A percentile compares a stretch with the other conserved stretches of the same genome.
These are phyloP conservation scores for Xylaria sp. DNA, from an alignment of 2,329 filamentous ascomycete genomes.

Conservation along the genomic window DNA sequence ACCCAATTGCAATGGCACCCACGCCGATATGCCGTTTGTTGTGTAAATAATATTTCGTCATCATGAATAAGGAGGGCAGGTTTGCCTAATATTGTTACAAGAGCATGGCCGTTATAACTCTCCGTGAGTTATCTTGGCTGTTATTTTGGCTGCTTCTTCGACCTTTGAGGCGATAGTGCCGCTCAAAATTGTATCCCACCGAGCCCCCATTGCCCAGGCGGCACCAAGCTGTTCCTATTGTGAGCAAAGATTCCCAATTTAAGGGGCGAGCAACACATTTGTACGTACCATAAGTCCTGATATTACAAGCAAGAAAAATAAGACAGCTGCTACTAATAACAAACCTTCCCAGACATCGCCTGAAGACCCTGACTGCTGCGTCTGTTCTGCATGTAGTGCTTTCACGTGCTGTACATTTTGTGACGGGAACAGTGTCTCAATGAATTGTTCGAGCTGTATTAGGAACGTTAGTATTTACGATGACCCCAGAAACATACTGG, in stretches of 20 bases:
- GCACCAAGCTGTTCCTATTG: constrained; percentile 69
- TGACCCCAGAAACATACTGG: not conserved
- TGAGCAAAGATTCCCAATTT: constrained; percentile 32
- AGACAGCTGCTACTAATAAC: constrained; percentile 73
- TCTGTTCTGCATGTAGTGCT: constrained; percentile 55
- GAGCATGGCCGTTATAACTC: constrained; percentile 44
- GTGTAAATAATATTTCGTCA: constrained; percentile 37
- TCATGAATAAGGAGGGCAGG: constrained; percentile 30
- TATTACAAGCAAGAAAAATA: constrained; percentile 76
- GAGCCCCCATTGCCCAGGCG: constrained; percentile 84
- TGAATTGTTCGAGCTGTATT: constrained; percentile 87
- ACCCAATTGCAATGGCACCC: constrained; percentile 26
- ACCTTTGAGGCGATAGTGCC: constrained; percentile 56
- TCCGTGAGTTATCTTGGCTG: constrained; percentile 43
- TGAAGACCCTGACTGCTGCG: constrained; percentile 53
- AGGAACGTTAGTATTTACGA: constrained; percentile 25
- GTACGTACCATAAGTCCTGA: constrained; percentile 81
- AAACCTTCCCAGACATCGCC: constrained; percentile 69
- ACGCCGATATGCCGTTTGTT: constrained; percentile 28
- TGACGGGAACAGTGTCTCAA: constrained; percentile 90
- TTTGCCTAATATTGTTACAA: constrained; percentile 26
- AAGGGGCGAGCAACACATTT: not conserved
- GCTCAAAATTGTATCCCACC: constrained; percentile 77
- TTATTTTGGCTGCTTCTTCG: constrained; percentile 42
- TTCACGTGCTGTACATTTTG: constrained; percentile 75